Conservation (phyloP, 2,329 filamentous ascomycete genomes). For the Xenoacremonium recifei region DNA sequence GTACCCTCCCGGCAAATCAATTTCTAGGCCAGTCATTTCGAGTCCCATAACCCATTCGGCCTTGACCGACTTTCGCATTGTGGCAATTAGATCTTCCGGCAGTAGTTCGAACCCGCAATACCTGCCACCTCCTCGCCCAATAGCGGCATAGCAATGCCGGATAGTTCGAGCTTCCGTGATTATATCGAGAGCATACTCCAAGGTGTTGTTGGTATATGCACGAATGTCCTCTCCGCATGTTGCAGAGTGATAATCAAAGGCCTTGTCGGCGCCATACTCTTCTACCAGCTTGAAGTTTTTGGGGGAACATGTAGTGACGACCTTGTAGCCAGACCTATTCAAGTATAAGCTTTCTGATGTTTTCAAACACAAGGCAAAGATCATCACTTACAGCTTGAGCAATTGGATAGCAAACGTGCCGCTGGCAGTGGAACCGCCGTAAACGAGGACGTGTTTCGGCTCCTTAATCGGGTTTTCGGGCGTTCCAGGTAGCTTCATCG, state of each 20-base stretch:
- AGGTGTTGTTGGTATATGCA: constrained; percentile 6
- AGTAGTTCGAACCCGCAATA: constrained; percentile 1
- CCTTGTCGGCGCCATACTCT: constrained; percentile 6
- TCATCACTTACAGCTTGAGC: constrained; percentile 4
- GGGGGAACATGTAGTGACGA: constrained; percentile 7
- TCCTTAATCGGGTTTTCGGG: constrained; percentile 2
- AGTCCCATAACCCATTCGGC: constrained; percentile 3
- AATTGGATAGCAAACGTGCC: constrained; percentile 9
- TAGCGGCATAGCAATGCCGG: constrained; percentile 5
- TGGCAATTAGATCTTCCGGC: constrained; percentile 1
- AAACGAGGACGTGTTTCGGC: constrained; percentile 6
- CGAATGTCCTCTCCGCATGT: constrained; percentile 6
- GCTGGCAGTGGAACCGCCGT: constrained; percentile 6
- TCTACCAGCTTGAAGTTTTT: constrained; percentile 6
- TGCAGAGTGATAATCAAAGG: constrained; percentile 8
- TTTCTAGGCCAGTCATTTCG: constrained; percentile 1
- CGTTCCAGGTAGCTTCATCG: constrained; percentile 4
- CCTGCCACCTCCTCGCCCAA: constrained; percentile 6
- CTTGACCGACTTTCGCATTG: constrained; percentile 1
- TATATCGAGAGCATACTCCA: constrained; percentile 5
- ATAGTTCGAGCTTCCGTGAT: constrained; percentile 4
- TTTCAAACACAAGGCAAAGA: constrained; percentile 1
- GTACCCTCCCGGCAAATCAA: constrained; percentile 3
- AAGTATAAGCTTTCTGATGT: neutral
- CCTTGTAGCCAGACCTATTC: constrained; percentile 4